Percentiles rank a stretch among this genome's conserved stretches.
Conservation (phyloP, 495 filamentous ascomycete species). For the Pyrenula massariospora region DNA sequence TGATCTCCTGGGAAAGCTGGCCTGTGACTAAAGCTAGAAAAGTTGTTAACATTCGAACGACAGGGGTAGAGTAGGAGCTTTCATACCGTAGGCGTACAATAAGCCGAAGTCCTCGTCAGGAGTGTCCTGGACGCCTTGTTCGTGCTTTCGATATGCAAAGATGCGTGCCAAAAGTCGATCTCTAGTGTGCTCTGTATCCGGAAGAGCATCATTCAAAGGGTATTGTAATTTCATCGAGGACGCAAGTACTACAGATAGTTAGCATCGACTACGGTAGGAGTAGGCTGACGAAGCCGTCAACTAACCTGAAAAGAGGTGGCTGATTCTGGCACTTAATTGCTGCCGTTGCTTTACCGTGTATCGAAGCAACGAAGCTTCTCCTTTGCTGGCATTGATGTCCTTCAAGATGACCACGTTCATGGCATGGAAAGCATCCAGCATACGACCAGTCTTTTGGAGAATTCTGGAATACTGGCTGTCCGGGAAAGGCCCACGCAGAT, state of each 20-base stretch:
- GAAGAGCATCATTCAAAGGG: constrained; percentile 76
- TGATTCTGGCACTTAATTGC: constrained; percentile 73
- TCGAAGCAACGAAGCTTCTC: constrained; percentile 65
- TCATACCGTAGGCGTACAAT: constrained; percentile 61
- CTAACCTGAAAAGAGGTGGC: constrained; percentile 77
- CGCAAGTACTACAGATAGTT: constrained; percentile 53
- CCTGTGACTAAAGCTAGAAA: constrained; percentile 37
- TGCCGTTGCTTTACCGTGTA: constrained; percentile 71
- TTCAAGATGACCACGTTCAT: constrained; percentile 90
- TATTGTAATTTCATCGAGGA: constrained; percentile 89
- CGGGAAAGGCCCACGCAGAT: constrained; percentile 76
- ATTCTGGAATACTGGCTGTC: constrained; percentile 55
- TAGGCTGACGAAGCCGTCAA: not conserved
- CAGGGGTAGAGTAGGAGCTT: constrained; percentile 1
- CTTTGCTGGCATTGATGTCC: constrained; percentile 60
- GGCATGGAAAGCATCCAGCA: constrained; percentile 86
- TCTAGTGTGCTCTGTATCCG: constrained; percentile 65
- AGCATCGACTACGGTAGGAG: constrained; percentile 7
- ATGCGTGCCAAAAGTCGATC: constrained; percentile 84
- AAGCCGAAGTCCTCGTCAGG: constrained; percentile 60
- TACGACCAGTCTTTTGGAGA: constrained; percentile 63
- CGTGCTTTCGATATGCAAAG: constrained; percentile 67
- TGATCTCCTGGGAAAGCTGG: constrained; percentile 39
- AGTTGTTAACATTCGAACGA: constrained; percentile 4
- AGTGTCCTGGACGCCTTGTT: constrained; percentile 35